Conservation (phyloP, 345 rosid species). For the Streptanthus diversifolius region DNA sequence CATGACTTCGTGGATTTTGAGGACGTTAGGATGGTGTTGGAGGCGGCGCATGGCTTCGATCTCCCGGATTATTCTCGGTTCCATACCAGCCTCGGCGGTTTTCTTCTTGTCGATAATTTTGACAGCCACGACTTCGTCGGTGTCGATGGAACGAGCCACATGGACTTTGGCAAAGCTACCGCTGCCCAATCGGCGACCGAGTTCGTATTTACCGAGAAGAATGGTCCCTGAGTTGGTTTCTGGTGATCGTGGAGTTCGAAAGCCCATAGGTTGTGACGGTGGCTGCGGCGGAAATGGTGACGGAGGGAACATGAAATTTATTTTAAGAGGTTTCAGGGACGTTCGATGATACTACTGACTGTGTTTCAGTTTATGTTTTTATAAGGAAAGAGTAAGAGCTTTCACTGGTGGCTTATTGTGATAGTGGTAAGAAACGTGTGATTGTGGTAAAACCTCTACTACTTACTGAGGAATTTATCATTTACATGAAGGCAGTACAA, state of each 20-base stretch:
- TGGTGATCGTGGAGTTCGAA: background rate
- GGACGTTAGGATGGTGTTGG: conserved; percentile 69
- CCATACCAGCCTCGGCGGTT: conserved; percentile 48
- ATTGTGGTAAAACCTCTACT: background rate
- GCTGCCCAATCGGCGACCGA: conserved; percentile 60
- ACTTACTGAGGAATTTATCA: background rate
- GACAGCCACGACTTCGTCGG: conserved; percentile 49
- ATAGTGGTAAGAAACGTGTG: background rate
- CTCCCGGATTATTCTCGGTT: conserved; percentile 58
- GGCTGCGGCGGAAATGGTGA: background rate
- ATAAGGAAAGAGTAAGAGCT: background rate
- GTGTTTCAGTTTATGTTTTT: background rate
- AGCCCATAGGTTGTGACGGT: conserved; percentile 22
- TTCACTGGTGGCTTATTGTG: background rate
- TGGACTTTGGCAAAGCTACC: conserved; percentile 75
- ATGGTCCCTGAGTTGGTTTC: conserved; percentile 16
- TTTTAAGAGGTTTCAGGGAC: background rate
- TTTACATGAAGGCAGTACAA: background rate
- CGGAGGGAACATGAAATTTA: background rate
- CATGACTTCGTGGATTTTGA: conserved; percentile 82
- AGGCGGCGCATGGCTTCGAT: conserved; percentile 81
- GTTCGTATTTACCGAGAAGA: conserved; percentile 59
- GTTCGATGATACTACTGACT: background rate
- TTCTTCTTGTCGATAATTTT: conserved; percentile 65
- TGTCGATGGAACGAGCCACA: conserved; percentile 49